Percentiles rank a stretch among this genome's conserved stretches.
Conservation (phyloP, 2,329 filamentous ascomycete genomes). For the Lasiodiplodia sp. region DNA sequence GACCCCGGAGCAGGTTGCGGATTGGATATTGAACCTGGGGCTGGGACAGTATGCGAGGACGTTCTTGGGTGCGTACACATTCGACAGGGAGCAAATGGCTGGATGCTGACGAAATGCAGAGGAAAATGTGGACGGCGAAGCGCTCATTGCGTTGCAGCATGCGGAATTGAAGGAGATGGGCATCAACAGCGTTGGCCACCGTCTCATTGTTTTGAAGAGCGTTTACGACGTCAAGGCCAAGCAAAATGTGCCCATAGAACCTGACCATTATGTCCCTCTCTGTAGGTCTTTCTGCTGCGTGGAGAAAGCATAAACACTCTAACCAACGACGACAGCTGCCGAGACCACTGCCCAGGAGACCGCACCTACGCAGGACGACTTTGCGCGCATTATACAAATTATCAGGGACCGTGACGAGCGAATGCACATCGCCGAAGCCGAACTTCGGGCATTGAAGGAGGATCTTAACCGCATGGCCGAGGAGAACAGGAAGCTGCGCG, state of each 20-base stretch:
- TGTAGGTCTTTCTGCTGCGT: constrained; percentile 63
- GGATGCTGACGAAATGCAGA: constrained; percentile 62
- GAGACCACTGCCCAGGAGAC: constrained; percentile 87
- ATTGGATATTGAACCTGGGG: constrained; percentile 82
- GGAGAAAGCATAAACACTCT: not conserved
- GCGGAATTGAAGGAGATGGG: constrained; percentile 96
- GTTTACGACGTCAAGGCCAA: constrained; percentile 97
- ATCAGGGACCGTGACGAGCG: constrained; percentile 89
- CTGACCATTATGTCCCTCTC: constrained; percentile 90
- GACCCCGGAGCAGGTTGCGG: constrained; percentile 86
- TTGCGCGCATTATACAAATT: constrained; percentile 88
- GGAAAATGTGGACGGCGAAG: constrained; percentile 93
- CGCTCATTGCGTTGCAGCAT: constrained; percentile 85
- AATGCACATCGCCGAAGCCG: constrained; percentile 81
- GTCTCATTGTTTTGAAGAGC: constrained; percentile 91
- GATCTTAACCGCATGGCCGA: constrained; percentile 65
- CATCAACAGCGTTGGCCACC: constrained; percentile 89
- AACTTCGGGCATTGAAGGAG: constrained; percentile 76
- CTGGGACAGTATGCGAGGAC: constrained; percentile 81
- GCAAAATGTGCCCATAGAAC: constrained; percentile 88
- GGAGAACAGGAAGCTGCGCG: constrained; percentile 85
- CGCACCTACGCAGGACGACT: constrained; percentile 89
- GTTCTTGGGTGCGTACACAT: constrained; percentile 75
- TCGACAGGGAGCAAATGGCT: not conserved
- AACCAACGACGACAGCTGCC: constrained; percentile 67